Evolutionary conservation across 768 basidiomycete species (phyloP).

Genomic region (Leccinum longicurvipes): DNA sequence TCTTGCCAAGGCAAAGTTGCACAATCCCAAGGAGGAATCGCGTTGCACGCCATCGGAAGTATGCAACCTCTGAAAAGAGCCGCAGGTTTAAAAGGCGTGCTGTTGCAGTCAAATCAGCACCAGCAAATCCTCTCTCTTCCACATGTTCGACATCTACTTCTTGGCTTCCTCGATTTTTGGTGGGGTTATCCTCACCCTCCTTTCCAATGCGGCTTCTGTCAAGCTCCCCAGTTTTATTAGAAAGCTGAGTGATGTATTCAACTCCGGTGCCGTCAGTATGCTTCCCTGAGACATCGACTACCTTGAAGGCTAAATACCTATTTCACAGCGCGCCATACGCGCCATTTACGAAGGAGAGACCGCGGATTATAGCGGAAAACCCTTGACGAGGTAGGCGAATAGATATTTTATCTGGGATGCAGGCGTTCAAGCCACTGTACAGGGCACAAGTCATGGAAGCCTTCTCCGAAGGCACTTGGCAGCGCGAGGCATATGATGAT

Average conservation of each 20-base stretch:
- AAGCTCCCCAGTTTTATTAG: constrained; percentile 8
- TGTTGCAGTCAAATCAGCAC: not conserved
- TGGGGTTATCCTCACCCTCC: constrained; percentile 13
- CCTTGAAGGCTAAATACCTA: not conserved
- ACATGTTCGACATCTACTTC: constrained; percentile 14
- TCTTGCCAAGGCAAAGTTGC: not conserved
- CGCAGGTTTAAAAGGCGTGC: constrained; percentile 2
- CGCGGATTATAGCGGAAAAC: constrained; percentile 6
- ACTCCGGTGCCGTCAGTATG: constrained; percentile 7
- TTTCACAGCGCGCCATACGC: constrained; percentile 3
- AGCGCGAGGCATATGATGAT: constrained; percentile 16
- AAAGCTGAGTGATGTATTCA: constrained; percentile 2
- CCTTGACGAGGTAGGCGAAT: constrained; percentile 13
- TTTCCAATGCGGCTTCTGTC: constrained; percentile 10
- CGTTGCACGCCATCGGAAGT: not conserved
- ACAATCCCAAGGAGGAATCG: not conserved
- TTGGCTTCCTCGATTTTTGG: constrained; percentile 13
- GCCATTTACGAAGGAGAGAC: not conserved
- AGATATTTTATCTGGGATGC: no score
- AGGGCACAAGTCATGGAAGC: constrained; percentile 15
- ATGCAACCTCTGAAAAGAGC: not conserved
- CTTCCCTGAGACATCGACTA: not conserved
- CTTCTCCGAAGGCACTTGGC: constrained; percentile 17
- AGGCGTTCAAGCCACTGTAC: not conserved
- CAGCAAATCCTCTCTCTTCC: not conserved